Evolutionary conservation across 176 grass and related monocot genomes (phyloP), one percentile per base, ranked within the genome.

Genomic region (Zizania latifolia): DNA sequence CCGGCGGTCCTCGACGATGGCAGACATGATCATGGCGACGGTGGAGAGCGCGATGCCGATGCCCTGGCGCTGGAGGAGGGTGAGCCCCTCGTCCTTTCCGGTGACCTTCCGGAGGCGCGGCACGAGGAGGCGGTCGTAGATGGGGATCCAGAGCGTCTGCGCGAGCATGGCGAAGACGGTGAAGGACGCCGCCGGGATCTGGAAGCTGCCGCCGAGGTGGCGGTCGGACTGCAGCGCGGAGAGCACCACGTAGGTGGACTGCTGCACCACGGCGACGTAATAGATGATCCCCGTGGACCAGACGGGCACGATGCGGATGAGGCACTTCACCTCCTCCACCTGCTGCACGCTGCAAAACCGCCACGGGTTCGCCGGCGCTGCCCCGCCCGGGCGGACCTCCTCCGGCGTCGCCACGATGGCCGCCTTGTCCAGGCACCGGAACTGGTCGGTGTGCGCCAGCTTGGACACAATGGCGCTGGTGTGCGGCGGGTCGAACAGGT

Each of bases 281-380:
- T 82, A 97, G 70, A 97, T 90, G 62, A 92, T 87, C 45, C 93
- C 93, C 5, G 93, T 90, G 2, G 93, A 87, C 93, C 93, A 97
- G 10, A 97, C 82, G 0, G 93, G 90, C 21, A 88, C 86, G 75
- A 97, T 92, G 9, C 93, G 86, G 68, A 92, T 65, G 40, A 97
- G 71, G 78, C 93, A 97, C 60, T 97, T 97, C 2, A 92, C 89
- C 75, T 97, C 90, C 88, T 97, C 93, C 24, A 97, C 90, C 70
- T 97, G 93, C 84, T 97, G 93, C 58, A 97, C 43, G 39, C 87
- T 97, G 75, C 93, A 97, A 0, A 97, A 75, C 55, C 83, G 70
- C 93, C 93, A 93, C 0, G 87, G 81, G 78, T 89, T 70, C 0
- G 83, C 68, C 1, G 90, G 68, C 2, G 70, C 66, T 0, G 4